Evolutionary conservation across 495 filamentous ascomycete genomes (phyloP).

Genomic region (Lophiostoma macrostomum): DNA sequence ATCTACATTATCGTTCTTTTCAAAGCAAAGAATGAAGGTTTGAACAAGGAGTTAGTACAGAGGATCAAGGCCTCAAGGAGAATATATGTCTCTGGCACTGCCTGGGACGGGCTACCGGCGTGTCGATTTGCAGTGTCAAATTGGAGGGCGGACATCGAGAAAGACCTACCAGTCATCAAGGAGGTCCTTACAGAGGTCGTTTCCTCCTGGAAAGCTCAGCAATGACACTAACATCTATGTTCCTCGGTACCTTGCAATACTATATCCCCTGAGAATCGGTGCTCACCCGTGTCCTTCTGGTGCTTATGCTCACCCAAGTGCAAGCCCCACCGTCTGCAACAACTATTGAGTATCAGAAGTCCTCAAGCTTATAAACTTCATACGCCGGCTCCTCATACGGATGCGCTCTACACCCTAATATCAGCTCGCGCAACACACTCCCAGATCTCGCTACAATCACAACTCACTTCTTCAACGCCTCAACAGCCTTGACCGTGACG

Average conservation of each 20-base stretch:
- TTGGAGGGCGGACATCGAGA: constrained; percentile 64
- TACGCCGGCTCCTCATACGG: constrained; percentile 77
- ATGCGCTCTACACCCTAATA: constrained; percentile 57
- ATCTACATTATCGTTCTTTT: constrained; percentile 81
- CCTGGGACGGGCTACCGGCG: constrained; percentile 69
- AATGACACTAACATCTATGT: background rate
- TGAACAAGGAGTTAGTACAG: constrained; percentile 64
- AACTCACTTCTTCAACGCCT: constrained; percentile 60
- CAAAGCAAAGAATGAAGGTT: constrained; percentile 61
- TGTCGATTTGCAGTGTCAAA: constrained; percentile 79
- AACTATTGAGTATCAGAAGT: too few relatives aligned
- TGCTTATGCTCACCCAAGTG: too few relatives aligned
- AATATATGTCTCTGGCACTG: constrained; percentile 81
- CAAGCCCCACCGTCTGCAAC: background rate
- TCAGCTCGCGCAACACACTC: constrained; percentile 19
- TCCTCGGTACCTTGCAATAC: background rate
- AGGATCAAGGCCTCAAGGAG: constrained; percentile 70
- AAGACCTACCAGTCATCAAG: constrained; percentile 53
- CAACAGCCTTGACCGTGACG: constrained; percentile 51
- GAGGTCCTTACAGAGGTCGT: constrained; percentile 45
- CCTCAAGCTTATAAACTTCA: constrained; percentile 70
- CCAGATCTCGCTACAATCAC: constrained; percentile 10
- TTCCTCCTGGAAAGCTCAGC: constrained; percentile 6
- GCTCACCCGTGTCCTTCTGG: too few relatives aligned
- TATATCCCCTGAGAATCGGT: too few relatives aligned